Percentiles rank a stretch among this genome's conserved stretches.
Conservation (phyloP, 306 rosid genomes). For the Rubus idaeus region DNA sequence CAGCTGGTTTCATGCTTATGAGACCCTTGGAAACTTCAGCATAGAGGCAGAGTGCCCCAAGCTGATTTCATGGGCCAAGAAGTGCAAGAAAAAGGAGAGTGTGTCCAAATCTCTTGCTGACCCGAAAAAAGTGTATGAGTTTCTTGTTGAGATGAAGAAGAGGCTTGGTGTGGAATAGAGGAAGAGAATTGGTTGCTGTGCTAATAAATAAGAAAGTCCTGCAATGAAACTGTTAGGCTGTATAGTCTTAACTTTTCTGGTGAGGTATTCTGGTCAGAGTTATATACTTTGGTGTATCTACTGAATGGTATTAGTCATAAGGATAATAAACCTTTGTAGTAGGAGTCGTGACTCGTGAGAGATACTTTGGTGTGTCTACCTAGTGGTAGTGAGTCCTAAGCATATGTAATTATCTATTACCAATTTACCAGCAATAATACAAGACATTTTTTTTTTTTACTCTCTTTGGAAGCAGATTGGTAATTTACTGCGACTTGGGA, state of each 20-base stretch:
- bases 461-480: too few relatives aligned
- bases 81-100: constrained; percentile 18
- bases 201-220: not conserved
- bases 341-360: too few relatives aligned
- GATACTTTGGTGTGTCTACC: too few relatives aligned
- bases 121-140: constrained; percentile 21
- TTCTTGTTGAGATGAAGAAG: not conserved
- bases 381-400: too few relatives aligned
- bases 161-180: constrained; percentile 22
- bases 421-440: too few relatives aligned
- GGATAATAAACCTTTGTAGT: too few relatives aligned
- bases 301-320: too few relatives aligned
- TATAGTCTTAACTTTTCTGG: not conserved
- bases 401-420: too few relatives aligned
- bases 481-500: too few relatives aligned
- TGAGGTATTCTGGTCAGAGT: not conserved
- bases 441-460: too few relatives aligned
- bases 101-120: constrained; percentile 31
- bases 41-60: constrained; percentile 21
- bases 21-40: constrained; percentile 21
- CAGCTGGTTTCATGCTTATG: constrained; percentile 13
- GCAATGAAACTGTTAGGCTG: not conserved
- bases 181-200: not conserved
- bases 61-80: constrained; percentile 26
- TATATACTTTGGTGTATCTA: not conserved